A percentile compares a stretch with the other conserved stretches of the same genome.
Conservation (phyloP, 177 flowering plant genomes). For the Telopea speciosissima region DNA sequence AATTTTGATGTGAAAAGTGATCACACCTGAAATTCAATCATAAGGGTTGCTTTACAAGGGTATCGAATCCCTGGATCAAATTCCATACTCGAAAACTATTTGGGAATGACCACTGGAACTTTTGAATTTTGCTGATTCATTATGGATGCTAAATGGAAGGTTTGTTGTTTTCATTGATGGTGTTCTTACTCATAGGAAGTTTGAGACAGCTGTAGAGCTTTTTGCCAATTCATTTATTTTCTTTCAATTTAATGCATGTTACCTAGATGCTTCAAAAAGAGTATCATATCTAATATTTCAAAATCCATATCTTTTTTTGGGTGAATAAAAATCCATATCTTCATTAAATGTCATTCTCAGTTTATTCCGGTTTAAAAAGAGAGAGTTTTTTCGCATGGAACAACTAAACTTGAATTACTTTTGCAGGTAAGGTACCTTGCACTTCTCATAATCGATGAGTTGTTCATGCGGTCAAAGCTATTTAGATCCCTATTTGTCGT, state of each 20-base stretch:
- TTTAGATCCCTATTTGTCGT: conserved; percentile 67
- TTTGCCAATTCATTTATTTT: neutral
- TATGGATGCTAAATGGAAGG: neutral
- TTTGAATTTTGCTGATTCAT: neutral
- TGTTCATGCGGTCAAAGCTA: conserved; percentile 94
- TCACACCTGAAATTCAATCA: neutral
- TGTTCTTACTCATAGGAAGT: neutral
- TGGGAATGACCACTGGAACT: neutral
- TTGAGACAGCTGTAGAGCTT: too few species aligned
- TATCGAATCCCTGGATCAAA: neutral
- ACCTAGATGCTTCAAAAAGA: too few species aligned
- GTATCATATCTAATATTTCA: too few species aligned
- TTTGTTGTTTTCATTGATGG: too few species aligned
- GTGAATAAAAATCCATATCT: too few species aligned
- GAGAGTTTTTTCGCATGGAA: neutral
- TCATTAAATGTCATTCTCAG: too few species aligned
- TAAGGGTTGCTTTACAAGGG: neutral
- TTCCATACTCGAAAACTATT: neutral
- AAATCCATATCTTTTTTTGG: too few species aligned
- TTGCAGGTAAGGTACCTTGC: conserved; percentile 82
- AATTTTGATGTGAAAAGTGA: neutral
- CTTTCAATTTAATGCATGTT: too few species aligned
- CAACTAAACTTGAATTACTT: neutral
- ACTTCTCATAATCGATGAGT: conserved; percentile 81
- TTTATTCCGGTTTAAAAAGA: too few species aligned